A percentile compares a stretch with the other conserved stretches of the same genome.
These are phyloP conservation scores for Cladosporium cucumerinum DNA, from an alignment of 2,329 filamentous ascomycete genomes.

Conservation along the genomic window DNA sequence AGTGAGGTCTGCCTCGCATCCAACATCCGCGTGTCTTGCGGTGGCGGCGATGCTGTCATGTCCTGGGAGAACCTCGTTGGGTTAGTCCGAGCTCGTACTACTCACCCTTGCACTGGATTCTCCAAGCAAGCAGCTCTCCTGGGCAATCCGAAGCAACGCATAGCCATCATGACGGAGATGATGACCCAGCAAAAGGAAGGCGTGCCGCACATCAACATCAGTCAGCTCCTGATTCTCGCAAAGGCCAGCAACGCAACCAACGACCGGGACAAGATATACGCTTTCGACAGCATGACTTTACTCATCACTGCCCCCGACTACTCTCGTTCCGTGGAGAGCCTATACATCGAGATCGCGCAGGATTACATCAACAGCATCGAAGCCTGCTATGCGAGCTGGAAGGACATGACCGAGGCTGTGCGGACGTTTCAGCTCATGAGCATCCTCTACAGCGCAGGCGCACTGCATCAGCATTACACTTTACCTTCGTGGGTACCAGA, in stretches of 20 bases:
- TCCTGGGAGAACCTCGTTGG: conserved; percentile 27
- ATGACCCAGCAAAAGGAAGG: conserved; percentile 27
- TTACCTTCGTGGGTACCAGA: conserved; percentile 37
- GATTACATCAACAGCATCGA: conserved; percentile 30
- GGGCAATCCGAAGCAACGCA: conserved; percentile 31
- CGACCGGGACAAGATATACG: conserved; percentile 31
- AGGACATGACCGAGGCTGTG: conserved; percentile 24
- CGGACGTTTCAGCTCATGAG: conserved; percentile 31
- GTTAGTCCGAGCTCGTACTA: conserved; percentile 26
- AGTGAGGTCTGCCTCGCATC: conserved; percentile 15
- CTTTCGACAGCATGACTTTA: conserved; percentile 30
- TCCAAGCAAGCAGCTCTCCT: conserved; percentile 29
- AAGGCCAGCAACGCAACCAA: conserved; percentile 32
- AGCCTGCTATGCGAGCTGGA: conserved; percentile 25
- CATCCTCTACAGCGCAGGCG: conserved; percentile 32
- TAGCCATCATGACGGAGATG: conserved; percentile 33
- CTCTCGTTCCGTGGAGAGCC: conserved; percentile 19
- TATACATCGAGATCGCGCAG: conserved; percentile 29
- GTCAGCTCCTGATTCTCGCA: conserved; percentile 31
- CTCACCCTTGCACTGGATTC: conserved; percentile 24
- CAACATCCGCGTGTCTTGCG: conserved; percentile 12
- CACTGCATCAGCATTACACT: conserved; percentile 28
- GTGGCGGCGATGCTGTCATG: conserved; percentile 11
- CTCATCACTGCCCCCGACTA: conserved; percentile 28
- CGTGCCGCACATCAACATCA: conserved; percentile 29